phyloP scores from a whole-genome alignment of 345 rosid species.

The Syzygium aqueum region DNA sequence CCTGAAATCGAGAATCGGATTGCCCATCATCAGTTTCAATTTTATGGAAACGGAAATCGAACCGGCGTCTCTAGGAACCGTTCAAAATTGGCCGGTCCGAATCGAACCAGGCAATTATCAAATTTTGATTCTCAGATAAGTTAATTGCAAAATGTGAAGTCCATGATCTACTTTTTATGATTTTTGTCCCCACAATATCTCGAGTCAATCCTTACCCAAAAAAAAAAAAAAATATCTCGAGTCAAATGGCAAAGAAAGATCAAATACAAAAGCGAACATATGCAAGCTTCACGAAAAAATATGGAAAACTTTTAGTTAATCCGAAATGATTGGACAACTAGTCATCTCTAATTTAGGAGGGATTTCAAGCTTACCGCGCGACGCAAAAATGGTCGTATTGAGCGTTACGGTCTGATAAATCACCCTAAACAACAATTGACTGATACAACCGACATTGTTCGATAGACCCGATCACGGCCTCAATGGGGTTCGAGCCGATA shows the following conservation, averaged over 20 bases:
- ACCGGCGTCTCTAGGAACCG: neutral
- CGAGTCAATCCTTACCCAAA: too few species aligned
- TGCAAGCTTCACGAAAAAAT: neutral
- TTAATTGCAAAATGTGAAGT: too few species aligned
- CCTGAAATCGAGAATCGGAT: neutral
- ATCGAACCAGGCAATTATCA: neutral
- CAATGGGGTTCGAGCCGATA: neutral
- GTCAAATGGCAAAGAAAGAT: neutral
- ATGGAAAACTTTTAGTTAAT: neutral
- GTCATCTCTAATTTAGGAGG: neutral
- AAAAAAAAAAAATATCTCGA: neutral
- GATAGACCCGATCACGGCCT: neutral
- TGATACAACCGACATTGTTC: neutral
- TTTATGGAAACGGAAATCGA: neutral
- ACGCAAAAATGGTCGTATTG: neutral
- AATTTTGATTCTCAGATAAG: neutral
- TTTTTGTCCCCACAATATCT: neutral
- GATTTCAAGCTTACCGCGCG: neutral
- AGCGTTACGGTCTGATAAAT: neutral
- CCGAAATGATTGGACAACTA: neutral
- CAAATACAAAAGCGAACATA: neutral
- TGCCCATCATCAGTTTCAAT: neutral
- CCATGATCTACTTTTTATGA: neutral
- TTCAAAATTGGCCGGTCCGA: neutral
- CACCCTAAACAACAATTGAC: neutral